phyloP scores from a whole-genome alignment of 176 grass and related monocot species.

The Triticum dicoccoides region DNA sequence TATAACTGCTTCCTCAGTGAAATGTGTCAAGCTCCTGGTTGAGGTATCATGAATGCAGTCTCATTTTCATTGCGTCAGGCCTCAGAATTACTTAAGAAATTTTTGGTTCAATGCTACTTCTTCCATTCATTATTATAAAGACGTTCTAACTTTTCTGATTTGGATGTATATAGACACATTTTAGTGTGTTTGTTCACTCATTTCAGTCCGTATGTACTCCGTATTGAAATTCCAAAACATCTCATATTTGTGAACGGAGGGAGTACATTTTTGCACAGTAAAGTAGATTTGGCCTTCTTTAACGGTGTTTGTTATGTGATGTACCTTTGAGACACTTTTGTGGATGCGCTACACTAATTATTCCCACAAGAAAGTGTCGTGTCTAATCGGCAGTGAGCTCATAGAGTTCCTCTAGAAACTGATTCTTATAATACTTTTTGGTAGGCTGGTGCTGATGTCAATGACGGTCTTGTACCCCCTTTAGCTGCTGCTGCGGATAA shows the following conservation, averaged over 20 bases:
- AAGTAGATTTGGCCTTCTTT: neutral
- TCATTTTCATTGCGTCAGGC: neutral
- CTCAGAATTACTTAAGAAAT: neutral
- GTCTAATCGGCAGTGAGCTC: neutral
- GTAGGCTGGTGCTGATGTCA: constrained; percentile 35
- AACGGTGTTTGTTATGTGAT: neutral
- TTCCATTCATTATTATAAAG: no score
- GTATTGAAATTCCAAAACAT: no score
- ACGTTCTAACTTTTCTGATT: no score
- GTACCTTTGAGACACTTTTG: neutral
- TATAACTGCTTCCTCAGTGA: constrained; percentile 21
- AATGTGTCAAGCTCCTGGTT: constrained; percentile 38
- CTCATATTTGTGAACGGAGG: no score
- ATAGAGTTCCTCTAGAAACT: neutral
- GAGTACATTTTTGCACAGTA: neutral
- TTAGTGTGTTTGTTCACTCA: no score
- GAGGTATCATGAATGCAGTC: constrained; percentile 8
- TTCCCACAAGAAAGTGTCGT: neutral
- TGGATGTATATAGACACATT: no score
- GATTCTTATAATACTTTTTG: neutral
- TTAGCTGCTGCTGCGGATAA: neutral
- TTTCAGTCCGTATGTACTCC: no score
- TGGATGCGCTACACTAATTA: neutral
- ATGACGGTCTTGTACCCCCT: constrained; percentile 14
- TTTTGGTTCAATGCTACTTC: neutral